Base-by-base conservation (phyloP, 306 rosid genomes). In the Cucumis melo region DNA sequence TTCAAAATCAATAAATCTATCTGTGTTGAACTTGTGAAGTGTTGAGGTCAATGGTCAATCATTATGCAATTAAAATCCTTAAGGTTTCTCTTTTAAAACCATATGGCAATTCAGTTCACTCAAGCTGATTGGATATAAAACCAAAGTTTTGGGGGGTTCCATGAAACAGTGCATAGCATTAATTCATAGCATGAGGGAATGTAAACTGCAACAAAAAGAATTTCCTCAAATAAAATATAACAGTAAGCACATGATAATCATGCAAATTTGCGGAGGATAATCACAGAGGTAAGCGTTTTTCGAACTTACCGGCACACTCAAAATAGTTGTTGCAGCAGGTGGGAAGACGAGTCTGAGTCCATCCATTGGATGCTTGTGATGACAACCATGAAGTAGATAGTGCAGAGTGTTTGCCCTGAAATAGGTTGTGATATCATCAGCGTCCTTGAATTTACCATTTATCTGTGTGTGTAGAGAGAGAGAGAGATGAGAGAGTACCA, bases 321-420 rank as follows among this genome's bases (percentile, higher is more conserved):
- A 79, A 79, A 92, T 44, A 79, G 96, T 93, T 19, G 99, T 86
- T 64, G 97, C 98, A 80, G 93, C 81, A 4, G 99, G 99, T 79
- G 99, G 99, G 44, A 94, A 94, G 79, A 94, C 99, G 79, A 94
- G 99, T 68, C 99, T 85, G 88, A 94, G 82, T 73, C 98, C 91
- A 77, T 94, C 99, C 99, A 94, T 94, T 11, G 99, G 99, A 77
- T 94, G 99, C 83, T 94, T 94, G 81, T 92, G 99, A 81, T 94
- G 99, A 85, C 99, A 94, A 73, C 99, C 99, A 79, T 94, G 99
- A 70, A 94, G 89, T 78, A 94, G 96, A 90, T 92, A 92, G 82
- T 94, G 99, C 23, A 78, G 0, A 51, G 98, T 94, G 89, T 94
- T 94, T 80, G 93, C 86, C 97, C 99, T 94, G 76, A 85, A 78